Evolutionary conservation across 1,139 yeast species (phyloP).

Genomic region (Arxiozyma heterogenica): DNA sequence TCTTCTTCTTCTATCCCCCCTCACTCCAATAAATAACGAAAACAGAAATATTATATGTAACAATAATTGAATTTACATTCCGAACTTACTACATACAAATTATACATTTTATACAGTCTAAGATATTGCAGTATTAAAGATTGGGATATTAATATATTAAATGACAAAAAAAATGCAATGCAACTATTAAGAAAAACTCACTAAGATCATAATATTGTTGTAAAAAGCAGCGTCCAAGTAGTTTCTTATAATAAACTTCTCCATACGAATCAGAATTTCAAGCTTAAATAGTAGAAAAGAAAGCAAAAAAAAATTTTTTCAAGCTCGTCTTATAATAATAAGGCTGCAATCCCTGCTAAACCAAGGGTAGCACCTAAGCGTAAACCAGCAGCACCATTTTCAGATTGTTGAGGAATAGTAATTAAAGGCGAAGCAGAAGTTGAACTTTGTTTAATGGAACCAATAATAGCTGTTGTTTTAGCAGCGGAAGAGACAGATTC

Average conservation of each 20-base stretch:
- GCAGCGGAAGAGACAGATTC: constrained; percentile 4
- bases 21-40: not conserved
- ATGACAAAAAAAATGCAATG: not conserved
- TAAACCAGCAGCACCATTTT: constrained; percentile 8
- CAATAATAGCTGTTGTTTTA: constrained; percentile 3
- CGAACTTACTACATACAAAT: not conserved
- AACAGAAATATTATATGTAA: too few relatives aligned
- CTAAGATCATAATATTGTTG: too few relatives aligned
- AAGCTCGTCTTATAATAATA: constrained; percentile 6
- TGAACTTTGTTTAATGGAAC: constrained; percentile 3
- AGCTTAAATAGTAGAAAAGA: not conserved
- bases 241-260: not conserved
- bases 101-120: too few relatives aligned
- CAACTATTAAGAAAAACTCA: too few relatives aligned
- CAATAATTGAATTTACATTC: not conserved
- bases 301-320: too few relatives aligned
- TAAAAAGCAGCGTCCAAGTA: not conserved
- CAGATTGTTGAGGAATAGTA: constrained; percentile 4
- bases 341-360: constrained; percentile 9
- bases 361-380: constrained; percentile 6
- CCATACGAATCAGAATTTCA: not conserved
- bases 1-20: not conserved
- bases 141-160: not conserved
- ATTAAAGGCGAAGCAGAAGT: not conserved
- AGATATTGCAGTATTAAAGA: too few relatives aligned